Conservation (phyloP, 2,329 filamentous ascomycete species). For the Diaporthe sp. region DNA sequence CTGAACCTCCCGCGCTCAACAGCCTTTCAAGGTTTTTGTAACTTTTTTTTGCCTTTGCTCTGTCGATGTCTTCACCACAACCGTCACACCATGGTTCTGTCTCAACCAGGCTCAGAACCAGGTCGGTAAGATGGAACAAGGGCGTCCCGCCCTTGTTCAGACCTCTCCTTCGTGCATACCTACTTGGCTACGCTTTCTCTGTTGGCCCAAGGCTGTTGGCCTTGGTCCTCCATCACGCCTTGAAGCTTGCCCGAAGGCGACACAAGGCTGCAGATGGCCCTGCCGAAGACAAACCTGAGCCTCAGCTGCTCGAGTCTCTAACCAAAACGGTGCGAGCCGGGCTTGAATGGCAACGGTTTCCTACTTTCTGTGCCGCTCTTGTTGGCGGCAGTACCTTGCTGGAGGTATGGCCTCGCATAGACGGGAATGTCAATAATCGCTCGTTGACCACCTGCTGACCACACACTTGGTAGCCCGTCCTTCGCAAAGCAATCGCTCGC, state of each 20-base stretch:
- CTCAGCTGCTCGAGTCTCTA: slow-evolving; percentile 53
- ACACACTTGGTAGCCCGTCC: slow-evolving; percentile 20
- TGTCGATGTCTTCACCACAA: slow-evolving; percentile 23
- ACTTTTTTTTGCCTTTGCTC: no score
- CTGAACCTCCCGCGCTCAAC: not conserved
- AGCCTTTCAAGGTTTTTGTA: not conserved
- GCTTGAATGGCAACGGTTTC: slow-evolving; percentile 70
- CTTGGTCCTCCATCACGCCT: slow-evolving; percentile 64
- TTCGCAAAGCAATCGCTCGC: slow-evolving; percentile 29
- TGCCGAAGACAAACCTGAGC: slow-evolving; percentile 47
- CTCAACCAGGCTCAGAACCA: not conserved
- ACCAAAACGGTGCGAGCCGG: slow-evolving; percentile 63
- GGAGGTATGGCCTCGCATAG: slow-evolving; percentile 60
- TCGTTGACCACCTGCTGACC: not conserved
- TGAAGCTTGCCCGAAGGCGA: slow-evolving; percentile 5
- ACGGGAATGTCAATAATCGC: no score
- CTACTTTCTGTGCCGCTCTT: slow-evolving; percentile 73
- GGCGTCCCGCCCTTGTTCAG: slow-evolving; percentile 65
- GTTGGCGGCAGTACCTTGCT: slow-evolving; percentile 73
- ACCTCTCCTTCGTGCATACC: slow-evolving; percentile 71
- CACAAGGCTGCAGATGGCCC: slow-evolving; percentile 53
- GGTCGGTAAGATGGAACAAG: slow-evolving; percentile 45
- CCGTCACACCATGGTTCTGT: not conserved
- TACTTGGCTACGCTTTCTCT: slow-evolving; percentile 72
- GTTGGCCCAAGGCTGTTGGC: slow-evolving; percentile 70